A percentile compares a stretch with the other conserved stretches of the same genome.
Conservation (phyloP, 1,139 yeast species). For the Nakaseomyces sp. region DNA sequence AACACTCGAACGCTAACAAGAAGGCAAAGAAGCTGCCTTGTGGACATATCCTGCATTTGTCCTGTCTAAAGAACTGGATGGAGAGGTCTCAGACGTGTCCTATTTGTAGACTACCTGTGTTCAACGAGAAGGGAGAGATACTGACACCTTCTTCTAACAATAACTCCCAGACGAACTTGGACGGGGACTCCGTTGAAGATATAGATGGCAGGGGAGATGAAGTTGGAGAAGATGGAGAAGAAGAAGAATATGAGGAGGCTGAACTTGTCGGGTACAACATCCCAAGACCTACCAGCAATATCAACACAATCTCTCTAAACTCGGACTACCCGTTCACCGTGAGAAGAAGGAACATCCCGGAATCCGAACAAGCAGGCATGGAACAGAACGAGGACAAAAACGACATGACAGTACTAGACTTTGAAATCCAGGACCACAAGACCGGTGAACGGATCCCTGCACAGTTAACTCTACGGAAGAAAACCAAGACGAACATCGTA, state of each 20-base stretch:
- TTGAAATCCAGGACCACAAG: not conserved
- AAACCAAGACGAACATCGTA: not conserved
- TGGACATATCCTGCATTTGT: conserved; percentile 81
- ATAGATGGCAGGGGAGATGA: not conserved
- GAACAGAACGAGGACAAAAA: not conserved
- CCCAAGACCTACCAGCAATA: not conserved
- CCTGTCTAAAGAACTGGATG: conserved; percentile 89
- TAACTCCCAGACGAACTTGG: not conserved
- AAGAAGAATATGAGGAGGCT: conserved; percentile 1
- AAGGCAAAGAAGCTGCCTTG: conserved; percentile 71
- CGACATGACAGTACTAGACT: not conserved
- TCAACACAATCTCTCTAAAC: not conserved
- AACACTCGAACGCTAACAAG: conserved; percentile 6
- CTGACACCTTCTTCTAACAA: conserved; percentile 2
- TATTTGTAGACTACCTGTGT: conserved; percentile 74
- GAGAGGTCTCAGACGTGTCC: conserved; percentile 91
- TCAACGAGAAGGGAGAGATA: conserved; percentile 27
- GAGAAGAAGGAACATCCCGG: not conserved
- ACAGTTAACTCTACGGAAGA: not conserved
- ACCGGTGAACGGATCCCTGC: not conserved
- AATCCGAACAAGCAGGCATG: not conserved
- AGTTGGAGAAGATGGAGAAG: not conserved
- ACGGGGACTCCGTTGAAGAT: not conserved
- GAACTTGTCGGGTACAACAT: not conserved
- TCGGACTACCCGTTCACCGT: conserved; percentile 3